Conservation (phyloP, 129 eudicot species). For the Tagetes patula region DNA sequence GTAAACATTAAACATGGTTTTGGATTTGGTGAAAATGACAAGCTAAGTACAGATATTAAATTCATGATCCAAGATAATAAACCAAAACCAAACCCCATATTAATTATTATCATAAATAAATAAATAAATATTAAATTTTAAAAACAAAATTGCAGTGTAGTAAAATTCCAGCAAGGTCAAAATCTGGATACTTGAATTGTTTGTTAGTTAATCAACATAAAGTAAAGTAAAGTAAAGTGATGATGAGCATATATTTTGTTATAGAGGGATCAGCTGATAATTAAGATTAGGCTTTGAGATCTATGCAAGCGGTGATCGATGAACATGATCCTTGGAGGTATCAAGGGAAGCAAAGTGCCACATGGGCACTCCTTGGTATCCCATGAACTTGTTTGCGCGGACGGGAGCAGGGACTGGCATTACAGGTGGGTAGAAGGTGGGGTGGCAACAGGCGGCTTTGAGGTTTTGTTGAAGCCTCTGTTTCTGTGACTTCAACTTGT, state of each 20-base stretch:
- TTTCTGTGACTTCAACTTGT: constrained; percentile 61
- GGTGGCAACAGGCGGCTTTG: constrained; percentile 42
- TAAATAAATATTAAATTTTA: too few relatives aligned
- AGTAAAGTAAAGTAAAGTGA: constrained; percentile 30
- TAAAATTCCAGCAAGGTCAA: constrained; percentile 36
- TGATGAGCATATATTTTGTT: constrained; percentile 7
- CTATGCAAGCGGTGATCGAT: constrained; percentile 67
- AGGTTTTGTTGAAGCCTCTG: constrained; percentile 64
- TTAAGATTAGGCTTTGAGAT: too few relatives aligned
- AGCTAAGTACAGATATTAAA: too few relatives aligned
- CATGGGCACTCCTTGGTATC: constrained; percentile 71
- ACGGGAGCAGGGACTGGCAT: constrained; percentile 44
- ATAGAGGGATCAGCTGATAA: too few relatives aligned
- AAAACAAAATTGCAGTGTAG: constrained; percentile 7
- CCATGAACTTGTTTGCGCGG: constrained; percentile 52
- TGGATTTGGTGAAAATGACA: constrained; percentile 26
- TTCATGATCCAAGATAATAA: neutral
- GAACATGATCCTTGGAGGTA: constrained; percentile 75
- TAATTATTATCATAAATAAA: too few relatives aligned
- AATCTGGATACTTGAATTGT: constrained; percentile 23
- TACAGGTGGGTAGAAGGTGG: constrained; percentile 48
- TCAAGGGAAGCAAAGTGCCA: constrained; percentile 77
- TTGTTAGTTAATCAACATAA: neutral
- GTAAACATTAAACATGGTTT: constrained; percentile 14
- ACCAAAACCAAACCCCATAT: too few relatives aligned